Evolutionary conservation across 108 stramenopile species (phyloP).

Genomic region (Fragilariopsis cylindrus): DNA sequence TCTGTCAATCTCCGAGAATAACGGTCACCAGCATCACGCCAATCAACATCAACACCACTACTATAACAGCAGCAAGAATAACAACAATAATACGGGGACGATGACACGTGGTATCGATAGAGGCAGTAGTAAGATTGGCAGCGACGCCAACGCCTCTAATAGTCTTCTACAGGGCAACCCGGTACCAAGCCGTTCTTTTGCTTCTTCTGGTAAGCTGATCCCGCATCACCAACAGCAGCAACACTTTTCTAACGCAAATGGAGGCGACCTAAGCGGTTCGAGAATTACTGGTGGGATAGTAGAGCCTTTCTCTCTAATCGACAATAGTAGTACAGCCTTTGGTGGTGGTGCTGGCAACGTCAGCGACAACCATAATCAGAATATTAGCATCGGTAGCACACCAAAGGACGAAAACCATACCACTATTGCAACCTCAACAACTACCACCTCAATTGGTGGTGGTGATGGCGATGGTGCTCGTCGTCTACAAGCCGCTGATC

Average conservation of each 20-base stretch:
- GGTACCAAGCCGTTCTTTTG: background rate
- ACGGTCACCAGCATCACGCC: background rate
- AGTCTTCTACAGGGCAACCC: background rate
- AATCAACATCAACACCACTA: background rate
- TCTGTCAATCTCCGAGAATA: conserved; percentile 1
- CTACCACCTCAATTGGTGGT: background rate
- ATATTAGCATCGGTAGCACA: background rate
- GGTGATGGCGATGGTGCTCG: background rate
- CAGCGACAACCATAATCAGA: background rate
- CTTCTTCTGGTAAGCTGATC: background rate
- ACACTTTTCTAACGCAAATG: background rate
- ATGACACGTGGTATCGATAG: too few relatives aligned
- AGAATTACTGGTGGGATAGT: background rate
- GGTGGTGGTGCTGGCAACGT: background rate
- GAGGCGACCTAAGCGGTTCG: background rate
- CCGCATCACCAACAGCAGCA: background rate
- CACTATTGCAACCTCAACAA: background rate
- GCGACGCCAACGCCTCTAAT: background rate
- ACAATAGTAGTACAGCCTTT: background rate
- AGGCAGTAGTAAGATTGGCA: background rate
- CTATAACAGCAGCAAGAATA: too few relatives aligned
- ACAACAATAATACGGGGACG: too few relatives aligned
- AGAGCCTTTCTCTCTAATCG: background rate
- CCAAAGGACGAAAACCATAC: background rate
- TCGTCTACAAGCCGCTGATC: background rate